Conservation (phyloP, 208 protist genomes). For the Trypanosoma scelopori region DNA sequence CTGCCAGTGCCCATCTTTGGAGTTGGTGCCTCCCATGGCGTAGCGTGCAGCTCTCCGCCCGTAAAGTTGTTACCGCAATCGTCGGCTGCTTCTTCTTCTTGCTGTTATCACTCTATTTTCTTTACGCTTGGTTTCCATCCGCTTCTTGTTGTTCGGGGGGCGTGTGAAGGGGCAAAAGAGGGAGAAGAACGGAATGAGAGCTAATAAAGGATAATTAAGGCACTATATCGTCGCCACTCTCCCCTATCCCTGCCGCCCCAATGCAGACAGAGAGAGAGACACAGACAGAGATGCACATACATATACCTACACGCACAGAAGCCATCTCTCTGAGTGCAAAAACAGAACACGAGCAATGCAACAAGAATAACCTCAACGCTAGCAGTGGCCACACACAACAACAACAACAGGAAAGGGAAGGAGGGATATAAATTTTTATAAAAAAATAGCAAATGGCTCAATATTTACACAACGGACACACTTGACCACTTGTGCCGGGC, state of each 20-base stretch:
- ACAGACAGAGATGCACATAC: slow-evolving; percentile 2
- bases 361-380: too few species aligned
- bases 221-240: too few species aligned
- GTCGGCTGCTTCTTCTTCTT: too few species aligned
- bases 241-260: too few species aligned
- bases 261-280: too few species aligned
- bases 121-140: background rate
- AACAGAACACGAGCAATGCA: background rate
- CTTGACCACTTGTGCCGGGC: slow-evolving; percentile 5
- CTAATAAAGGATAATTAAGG: too few species aligned
- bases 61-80: too few species aligned
- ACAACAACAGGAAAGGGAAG: too few species aligned
- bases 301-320: slow-evolving; percentile 1
- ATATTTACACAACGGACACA: slow-evolving; percentile 12
- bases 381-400: background rate
- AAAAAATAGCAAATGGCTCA: background rate
- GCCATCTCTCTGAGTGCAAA: background rate
- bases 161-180: too few species aligned
- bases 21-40: slow-evolving; percentile 53
- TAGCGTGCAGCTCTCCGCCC: background rate
- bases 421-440: slow-evolving; percentile 8
- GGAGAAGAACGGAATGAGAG: too few species aligned
- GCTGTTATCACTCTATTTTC: slow-evolving; percentile 1
- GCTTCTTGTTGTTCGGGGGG: too few species aligned
- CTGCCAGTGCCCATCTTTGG: slow-evolving; percentile 80